Conservation (phyloP, 1,139 yeast species). For the Barnettozyma hawaiiensis region DNA sequence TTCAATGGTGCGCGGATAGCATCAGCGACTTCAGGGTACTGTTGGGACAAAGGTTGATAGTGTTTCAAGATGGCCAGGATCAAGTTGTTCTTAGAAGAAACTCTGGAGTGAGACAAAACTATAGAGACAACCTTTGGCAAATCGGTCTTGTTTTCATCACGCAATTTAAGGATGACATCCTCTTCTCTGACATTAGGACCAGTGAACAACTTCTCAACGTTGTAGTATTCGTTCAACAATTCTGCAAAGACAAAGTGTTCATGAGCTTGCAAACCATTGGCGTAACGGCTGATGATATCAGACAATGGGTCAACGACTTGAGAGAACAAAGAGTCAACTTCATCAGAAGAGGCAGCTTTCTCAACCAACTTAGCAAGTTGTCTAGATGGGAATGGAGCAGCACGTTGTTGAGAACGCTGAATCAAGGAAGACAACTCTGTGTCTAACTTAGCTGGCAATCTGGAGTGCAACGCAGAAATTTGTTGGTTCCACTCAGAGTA, state of each 20-base stretch:
- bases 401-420: conserved; percentile 61
- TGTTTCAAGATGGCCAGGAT: conserved; percentile 77
- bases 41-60: conserved; percentile 70
- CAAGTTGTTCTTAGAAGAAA: conserved; percentile 87
- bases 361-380: conserved; percentile 54
- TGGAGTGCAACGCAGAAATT: conserved; percentile 85
- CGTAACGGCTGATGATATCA: conserved; percentile 63
- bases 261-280: conserved; percentile 74
- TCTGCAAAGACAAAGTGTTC: conserved; percentile 71
- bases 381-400: conserved; percentile 90
- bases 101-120: conserved; percentile 86
- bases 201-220: conserved; percentile 71
- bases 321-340: conserved; percentile 45
- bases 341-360: conserved; percentile 38
- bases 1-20: conserved; percentile 68
- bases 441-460: conserved; percentile 77
- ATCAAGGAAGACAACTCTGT: conserved; percentile 57
- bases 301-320: conserved; percentile 68
- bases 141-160: conserved; percentile 82
- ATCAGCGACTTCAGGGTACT: conserved; percentile 62
- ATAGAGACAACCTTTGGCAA: conserved; percentile 64
- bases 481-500: conserved; percentile 87
- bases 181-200: conserved; percentile 76
- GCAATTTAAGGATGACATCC: conserved; percentile 74
- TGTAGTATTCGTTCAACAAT: conserved; percentile 65